phyloP scores from a whole-genome alignment of 208 protist genomes.

The Trypanosoma congolense region DNA sequence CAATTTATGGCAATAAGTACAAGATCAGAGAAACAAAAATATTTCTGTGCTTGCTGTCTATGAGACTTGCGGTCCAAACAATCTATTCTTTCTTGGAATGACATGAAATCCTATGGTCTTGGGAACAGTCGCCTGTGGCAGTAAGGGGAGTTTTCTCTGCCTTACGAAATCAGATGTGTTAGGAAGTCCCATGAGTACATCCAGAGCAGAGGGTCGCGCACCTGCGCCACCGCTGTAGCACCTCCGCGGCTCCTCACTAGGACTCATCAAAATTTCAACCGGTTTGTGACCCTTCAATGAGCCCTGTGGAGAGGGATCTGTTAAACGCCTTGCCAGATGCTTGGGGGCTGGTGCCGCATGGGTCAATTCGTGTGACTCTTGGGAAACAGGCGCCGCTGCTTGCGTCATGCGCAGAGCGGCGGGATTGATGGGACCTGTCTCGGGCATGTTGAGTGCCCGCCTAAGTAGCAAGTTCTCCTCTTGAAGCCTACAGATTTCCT shows the following conservation, averaged over 20 bases:
- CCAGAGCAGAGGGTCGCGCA: constrained; percentile 6
- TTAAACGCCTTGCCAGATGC: background rate
- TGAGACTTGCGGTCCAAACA: constrained; percentile 8
- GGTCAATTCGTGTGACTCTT: background rate
- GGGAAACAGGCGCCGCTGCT: background rate
- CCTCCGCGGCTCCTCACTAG: background rate
- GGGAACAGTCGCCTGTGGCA: background rate
- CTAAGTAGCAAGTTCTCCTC: constrained; percentile 60
- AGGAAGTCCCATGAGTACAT: constrained; percentile 10
- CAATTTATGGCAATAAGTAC: constrained; percentile 1
- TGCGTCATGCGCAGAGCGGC: background rate
- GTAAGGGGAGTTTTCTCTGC: background rate
- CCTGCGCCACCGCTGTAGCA: background rate
- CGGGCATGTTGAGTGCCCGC: constrained; percentile 24
- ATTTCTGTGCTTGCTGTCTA: background rate
- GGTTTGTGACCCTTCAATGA: background rate
- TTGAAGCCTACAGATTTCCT: constrained; percentile 26
- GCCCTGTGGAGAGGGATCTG: background rate
- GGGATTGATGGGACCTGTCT: constrained; percentile 6
- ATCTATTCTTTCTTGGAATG: constrained; percentile 14
- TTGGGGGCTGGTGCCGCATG: background rate
- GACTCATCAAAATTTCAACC: background rate
- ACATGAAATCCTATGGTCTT: constrained; percentile 18
- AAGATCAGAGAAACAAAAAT: constrained; percentile 9
- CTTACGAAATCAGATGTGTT: constrained; percentile 10